Percentiles rank a stretch among this genome's conserved stretches.
phyloP scores from a whole-genome alignment of 2,329 filamentous ascomycete genomes.

The Aciculosporium take region DNA sequence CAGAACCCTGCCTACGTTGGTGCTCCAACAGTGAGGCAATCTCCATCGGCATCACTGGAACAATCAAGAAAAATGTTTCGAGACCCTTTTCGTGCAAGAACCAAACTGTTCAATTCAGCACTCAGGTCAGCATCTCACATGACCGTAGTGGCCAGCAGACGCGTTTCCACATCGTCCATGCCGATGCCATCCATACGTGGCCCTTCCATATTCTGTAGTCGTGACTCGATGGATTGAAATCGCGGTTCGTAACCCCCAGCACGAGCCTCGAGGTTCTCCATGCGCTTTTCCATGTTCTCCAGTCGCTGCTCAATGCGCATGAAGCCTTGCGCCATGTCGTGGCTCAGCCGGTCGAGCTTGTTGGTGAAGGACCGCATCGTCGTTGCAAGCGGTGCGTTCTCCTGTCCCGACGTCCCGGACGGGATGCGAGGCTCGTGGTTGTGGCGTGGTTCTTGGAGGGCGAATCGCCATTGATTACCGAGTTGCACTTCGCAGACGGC shows the following conservation, averaged over 20 bases:
- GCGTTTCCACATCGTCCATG: conserved; percentile 31
- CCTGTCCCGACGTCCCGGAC: conserved; percentile 38
- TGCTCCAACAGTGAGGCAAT: neutral
- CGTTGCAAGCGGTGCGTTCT: conserved; percentile 43
- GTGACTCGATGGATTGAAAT: conserved; percentile 29
- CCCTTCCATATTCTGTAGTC: conserved; percentile 28
- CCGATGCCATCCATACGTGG: conserved; percentile 28
- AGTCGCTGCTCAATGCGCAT: conserved; percentile 35
- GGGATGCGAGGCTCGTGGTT: conserved; percentile 47
- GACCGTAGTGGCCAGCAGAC: conserved; percentile 28
- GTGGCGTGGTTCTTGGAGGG: conserved; percentile 43
- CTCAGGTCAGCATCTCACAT: conserved; percentile 20
- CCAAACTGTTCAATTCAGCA: neutral
- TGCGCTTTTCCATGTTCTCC: conserved; percentile 39
- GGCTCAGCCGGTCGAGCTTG: conserved; percentile 44
- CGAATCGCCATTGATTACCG: conserved; percentile 50
- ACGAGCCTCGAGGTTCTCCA: conserved; percentile 37
- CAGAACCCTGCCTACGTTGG: neutral
- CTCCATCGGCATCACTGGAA: neutral
- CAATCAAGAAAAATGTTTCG: neutral
- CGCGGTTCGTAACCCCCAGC: conserved; percentile 28
- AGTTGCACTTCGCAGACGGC: conserved; percentile 49
- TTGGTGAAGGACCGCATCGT: conserved; percentile 43
- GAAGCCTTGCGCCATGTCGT: conserved; percentile 41
- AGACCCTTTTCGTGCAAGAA: neutral